Conservation (phyloP, 306 rosid species). For the Betula pendula region DNA sequence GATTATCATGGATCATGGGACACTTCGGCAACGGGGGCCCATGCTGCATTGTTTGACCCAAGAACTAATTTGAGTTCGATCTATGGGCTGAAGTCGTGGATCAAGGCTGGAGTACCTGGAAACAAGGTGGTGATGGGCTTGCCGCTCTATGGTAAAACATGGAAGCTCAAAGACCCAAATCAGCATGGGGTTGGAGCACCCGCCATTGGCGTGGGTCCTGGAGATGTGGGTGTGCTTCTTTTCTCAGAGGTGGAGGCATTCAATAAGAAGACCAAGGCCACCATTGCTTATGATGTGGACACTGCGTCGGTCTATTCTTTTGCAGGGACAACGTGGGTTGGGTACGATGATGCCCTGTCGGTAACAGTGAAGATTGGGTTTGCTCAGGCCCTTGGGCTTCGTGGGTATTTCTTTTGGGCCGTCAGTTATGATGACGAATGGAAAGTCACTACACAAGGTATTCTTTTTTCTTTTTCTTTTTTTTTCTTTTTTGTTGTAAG, state of each 20-base stretch:
- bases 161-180: constrained; percentile 48
- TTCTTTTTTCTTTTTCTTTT: too few relatives aligned
- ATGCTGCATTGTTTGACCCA: constrained; percentile 52
- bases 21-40: constrained; percentile 34
- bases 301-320: constrained; percentile 39
- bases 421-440: constrained; percentile 40
- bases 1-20: constrained; percentile 60
- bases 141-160: constrained; percentile 61
- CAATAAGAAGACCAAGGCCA: constrained; percentile 5
- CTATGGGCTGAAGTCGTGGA: constrained; percentile 66
- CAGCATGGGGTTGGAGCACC: constrained; percentile 44
- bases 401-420: constrained; percentile 89
- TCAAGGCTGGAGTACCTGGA: constrained; percentile 38
- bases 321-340: constrained; percentile 46
- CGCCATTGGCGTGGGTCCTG: constrained; percentile 52
- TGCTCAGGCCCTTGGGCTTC: constrained; percentile 67
- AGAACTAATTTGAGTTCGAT: constrained; percentile 30
- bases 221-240: constrained; percentile 33
- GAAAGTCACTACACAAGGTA: constrained; percentile 21
- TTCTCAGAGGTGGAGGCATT: constrained; percentile 28
- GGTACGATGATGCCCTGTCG: constrained; percentile 47
- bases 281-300: constrained; percentile 33
- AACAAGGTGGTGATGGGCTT: constrained; percentile 62
- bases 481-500: too few relatives aligned
- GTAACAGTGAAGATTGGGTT: constrained; percentile 45